Conservation (phyloP, 1,284 basidiomycete species). For the Pseudozyma hubeiensis region DNA sequence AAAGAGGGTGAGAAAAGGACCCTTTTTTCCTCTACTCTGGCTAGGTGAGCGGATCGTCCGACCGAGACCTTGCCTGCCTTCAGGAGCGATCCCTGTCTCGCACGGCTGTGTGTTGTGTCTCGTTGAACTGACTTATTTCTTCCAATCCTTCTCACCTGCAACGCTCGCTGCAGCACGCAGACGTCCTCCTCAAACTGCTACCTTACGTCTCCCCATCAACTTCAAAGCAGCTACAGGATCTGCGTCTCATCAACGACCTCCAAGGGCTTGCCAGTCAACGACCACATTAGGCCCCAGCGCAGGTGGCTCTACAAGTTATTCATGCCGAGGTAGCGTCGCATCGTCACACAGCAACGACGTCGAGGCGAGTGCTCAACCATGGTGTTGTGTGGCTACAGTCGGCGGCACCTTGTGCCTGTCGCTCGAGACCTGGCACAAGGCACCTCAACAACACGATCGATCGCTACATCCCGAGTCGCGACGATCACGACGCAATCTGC, state of each 20-base stretch:
- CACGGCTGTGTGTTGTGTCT: no score
- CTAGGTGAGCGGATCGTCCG: no score
- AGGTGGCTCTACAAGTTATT: not conserved
- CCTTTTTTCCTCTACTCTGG: not conserved
- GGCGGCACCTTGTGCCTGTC: conserved; percentile 37
- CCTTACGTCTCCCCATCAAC: no score
- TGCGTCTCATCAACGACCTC: no score
- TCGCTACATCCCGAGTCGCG: not conserved
- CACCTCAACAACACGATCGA: not conserved
- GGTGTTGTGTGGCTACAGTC: conserved; percentile 46
- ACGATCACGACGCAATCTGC: not conserved
- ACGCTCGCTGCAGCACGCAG: no score
- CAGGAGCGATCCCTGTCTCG: no score
- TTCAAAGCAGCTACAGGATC: no score
- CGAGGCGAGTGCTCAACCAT: conserved; percentile 9
- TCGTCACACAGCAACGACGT: not conserved
- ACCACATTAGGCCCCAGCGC: no score
- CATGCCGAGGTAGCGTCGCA: not conserved
- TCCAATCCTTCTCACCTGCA: conserved; percentile 9
- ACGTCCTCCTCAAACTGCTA: no score
- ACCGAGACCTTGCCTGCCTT: no score
- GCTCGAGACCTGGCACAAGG: conserved; percentile 12
- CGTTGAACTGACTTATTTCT: not conserved
- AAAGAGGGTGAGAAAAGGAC: no score
- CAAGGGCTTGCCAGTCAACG: no score